These are phyloP conservation scores for Chalciporus piperatoides DNA, from an alignment of 1,284 basidiomycete species.

Conservation along the genomic window DNA sequence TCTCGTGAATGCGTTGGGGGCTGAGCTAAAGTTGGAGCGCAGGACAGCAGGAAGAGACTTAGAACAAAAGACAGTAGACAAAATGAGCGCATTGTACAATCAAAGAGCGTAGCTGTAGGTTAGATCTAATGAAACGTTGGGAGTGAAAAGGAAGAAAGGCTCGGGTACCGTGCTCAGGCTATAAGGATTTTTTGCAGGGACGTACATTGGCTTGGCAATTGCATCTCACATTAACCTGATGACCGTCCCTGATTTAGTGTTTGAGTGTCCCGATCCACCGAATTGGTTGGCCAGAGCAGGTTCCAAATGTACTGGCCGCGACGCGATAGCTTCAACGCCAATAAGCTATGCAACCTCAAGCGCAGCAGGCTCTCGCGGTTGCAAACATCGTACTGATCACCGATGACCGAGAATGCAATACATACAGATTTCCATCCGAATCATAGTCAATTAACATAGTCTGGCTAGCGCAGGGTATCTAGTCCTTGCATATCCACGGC, in stretches of 20 bases:
- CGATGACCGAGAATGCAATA: too few relatives aligned
- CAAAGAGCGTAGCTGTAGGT: constrained; percentile 8
- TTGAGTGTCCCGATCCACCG: too few relatives aligned
- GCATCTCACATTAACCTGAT: neutral
- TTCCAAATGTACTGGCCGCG: too few relatives aligned
- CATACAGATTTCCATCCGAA: neutral
- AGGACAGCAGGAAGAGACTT: constrained; percentile 17
- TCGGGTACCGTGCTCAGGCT: too few relatives aligned
- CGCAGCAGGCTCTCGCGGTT: too few relatives aligned
- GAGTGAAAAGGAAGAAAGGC: neutral
- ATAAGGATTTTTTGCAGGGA: neutral
- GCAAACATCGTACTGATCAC: too few relatives aligned
- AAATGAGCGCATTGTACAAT: constrained; percentile 30
- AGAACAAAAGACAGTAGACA: constrained; percentile 24
- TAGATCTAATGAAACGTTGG: neutral
- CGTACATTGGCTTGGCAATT: neutral
- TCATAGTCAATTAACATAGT: neutral
- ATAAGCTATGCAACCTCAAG: too few relatives aligned
- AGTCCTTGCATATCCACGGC: neutral
- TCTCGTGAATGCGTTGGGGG: neutral
- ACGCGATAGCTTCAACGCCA: too few relatives aligned
- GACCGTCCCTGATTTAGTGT: too few relatives aligned
- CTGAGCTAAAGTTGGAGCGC: constrained; percentile 11
- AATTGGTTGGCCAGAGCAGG: too few relatives aligned
- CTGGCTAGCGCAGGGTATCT: constrained; percentile 23